Base-by-base conservation (phyloP, 345 rosid species). In the Erysimum cheiranthoides region DNA sequence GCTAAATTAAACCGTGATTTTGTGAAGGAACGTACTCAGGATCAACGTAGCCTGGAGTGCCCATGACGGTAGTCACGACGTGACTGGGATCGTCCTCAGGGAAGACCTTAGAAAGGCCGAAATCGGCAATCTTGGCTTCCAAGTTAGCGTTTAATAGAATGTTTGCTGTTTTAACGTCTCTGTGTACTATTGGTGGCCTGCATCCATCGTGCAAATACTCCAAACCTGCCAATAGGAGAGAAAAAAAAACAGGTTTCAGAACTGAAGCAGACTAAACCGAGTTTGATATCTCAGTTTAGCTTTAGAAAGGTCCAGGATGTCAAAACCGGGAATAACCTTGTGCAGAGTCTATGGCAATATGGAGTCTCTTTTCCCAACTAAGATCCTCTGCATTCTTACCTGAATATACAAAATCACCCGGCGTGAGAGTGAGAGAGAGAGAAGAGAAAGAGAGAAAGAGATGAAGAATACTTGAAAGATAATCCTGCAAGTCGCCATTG, bases 301-400 rank as follows among this genome's bases (percentile, higher is more conserved):
- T 17, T 49, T 4, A 1, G 21, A n/a, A 28, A 50, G 12, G 25
- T 11, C 61, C 5, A 13, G 31, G 12, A 14, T 40, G 35, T 40
- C 2, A n/a, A 39, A 61, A 57, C 40, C 2, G 13, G 13, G 53
- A 56, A 73, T 13, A 50, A 87, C 91, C 92, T 78, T 85, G 86
- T 42, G 89, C 89, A 9, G 88, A 75, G 17, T 85, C 86, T 10
- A 74, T 42, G 16, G 85, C 84, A 42, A 87, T 81, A 51, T 64
- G 83, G 11, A 87, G 85, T 49, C 89, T 84, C 56, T 5, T 35
- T 64, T 82, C 85, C 91, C 91, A 87, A 46, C 66, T 84, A 62
- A 81, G 74, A 13, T 14, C 14, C 39, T 57, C 52, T 46, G 68
- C 54, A 6, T 58, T 71, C 13, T 56, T 53, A 59, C n/a, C n/a